A percentile compares a stretch with the other conserved stretches of the same genome.
These are phyloP conservation scores for Mycena venus DNA, from an alignment of 768 basidiomycete genomes.

Conservation along the genomic window DNA sequence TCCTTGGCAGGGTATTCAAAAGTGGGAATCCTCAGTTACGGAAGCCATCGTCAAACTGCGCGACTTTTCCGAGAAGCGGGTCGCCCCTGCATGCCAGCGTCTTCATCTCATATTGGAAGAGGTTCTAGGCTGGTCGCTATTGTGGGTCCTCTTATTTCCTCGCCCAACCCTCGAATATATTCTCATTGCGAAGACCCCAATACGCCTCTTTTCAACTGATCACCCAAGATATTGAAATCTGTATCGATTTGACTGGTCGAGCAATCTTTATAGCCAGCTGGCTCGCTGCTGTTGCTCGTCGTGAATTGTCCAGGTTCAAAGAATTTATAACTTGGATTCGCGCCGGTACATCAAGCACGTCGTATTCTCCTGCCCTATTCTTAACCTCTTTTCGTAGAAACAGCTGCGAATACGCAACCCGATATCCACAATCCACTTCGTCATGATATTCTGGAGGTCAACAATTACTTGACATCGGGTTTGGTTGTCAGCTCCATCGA, in stretches of 20 bases:
- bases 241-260: conserved; percentile 65
- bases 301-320: conserved; percentile 78
- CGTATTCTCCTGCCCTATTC: conserved; percentile 26
- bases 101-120: conserved; percentile 83
- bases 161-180: conserved; percentile 17
- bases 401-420: conserved; percentile 63
- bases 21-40: conserved; percentile 83
- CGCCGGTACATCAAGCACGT: conserved; percentile 64
- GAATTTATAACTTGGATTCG: conserved; percentile 86
- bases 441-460: conserved; percentile 85
- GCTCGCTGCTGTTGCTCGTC: conserved; percentile 76
- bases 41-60: conserved; percentile 81
- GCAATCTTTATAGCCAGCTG: conserved; percentile 76
- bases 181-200: conserved; percentile 60
- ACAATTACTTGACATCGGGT: conserved; percentile 82
- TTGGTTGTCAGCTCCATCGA: conserved; percentile 79
- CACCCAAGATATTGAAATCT: conserved; percentile 62
- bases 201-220: conserved; percentile 69
- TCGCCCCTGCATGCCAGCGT: conserved; percentile 83
- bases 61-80: conserved; percentile 77
- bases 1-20: conserved; percentile 74
- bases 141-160: conserved; percentile 59
- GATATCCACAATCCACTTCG: conserved; percentile 66
- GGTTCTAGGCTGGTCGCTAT: conserved; percentile 80
- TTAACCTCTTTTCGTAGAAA: conserved; percentile 51